Base-by-base conservation (phyloP, 1,139 yeast genomes). In the Blastobotrys petasosporus region DNA sequence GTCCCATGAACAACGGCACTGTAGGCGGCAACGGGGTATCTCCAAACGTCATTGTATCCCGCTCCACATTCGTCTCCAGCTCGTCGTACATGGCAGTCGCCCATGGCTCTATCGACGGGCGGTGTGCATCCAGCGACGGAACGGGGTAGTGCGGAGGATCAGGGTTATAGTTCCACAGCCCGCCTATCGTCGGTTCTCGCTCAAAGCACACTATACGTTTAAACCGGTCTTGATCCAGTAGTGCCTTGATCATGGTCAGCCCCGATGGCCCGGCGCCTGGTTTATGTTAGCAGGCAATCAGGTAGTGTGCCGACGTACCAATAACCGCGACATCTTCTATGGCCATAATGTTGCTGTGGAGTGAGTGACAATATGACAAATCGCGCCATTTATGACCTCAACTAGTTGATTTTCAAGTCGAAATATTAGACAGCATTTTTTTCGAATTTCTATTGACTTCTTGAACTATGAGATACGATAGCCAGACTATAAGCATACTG, bases 261-360 rank as follows among this genome's bases (percentile, higher is more conserved):
- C 87, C 88, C 43, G 79, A 71, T 0, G 88, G 86, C 0, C 90
- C 90, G 7, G 77, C 85, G 2, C 90, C 44, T 40, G 23, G 7
- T 16, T 12, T 4, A 17, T 35, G 11, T 13, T 20, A 10, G 20
- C 12, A 16, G 10, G 16, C 28, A n/a, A 10, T 28, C 16, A 12
- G 16, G 20, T n/a, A 8, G 28, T 17, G 16, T 35, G 11, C 29
- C 9, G 9, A 16, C 38, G 16, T 35, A 35, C 38, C 40, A 12
- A 42, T 42, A 2, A 42, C 45, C 11, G 45, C 45, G 12, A 42
- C 17, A n/a, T 42, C 28, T 12, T 35, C 12, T 13, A 35, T 35
- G 25, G 25, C 25, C 25, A 20, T 20, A 4, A 7, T 20, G 25
- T 20, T 20, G 25, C 25, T 20, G 25, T 20, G 4, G 7, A 7